Base-by-base conservation (phyloP, 768 basidiomycete species). In the Termitomyces sp. region DNA sequence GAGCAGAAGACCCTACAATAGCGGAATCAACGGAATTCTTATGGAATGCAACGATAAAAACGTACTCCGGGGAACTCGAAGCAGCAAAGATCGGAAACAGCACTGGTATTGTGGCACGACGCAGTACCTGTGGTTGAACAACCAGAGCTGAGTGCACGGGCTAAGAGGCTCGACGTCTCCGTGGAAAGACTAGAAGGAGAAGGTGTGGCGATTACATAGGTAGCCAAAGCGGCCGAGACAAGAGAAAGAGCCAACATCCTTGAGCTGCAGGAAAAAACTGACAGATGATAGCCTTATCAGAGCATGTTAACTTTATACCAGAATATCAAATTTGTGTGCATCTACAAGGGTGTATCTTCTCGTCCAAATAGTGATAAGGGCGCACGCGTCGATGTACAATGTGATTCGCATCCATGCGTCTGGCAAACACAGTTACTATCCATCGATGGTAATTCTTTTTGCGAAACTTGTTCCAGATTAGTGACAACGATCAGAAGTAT, bases 21-120 rank as follows among this genome's bases (percentile, higher is more conserved):
- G 20, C 28, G 52, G 44, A n/a, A 36, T 53, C 28, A 59, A 50
- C 38, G 59, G 35, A 50, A 15, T 38, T 15, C n/a, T 46, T 11
- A 39, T 54, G 54, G 12, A 40, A 52, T 15, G 35, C 42, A 57
- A 46, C 63, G 16, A 24, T 16, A 7, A 35, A 28, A 24, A 76
- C 84, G 57, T 67, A 90, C 87, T 61, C 87, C 83, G 18, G 88
- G 88, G 24, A 77, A 71, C 71, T 90, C 87, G 61, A 85, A 86
- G 69, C 90, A 91, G 69, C 89, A 91, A 12, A 77, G 69, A 58
- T 83, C 70, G 2, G 78, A 71, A 50, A 80, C 76, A 0, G 71
- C 58, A 0, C 83, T 73, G 1, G 79, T 76, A 63, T 82, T 84
- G 54, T 80, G 78, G 71, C 89, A 90, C 33, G 88, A 89, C 22